A percentile compares a stretch with the other conserved stretches of the same genome.
Conservation (phyloP, 2,329 filamentous ascomycete species). For the Fusarium sp. region DNA sequence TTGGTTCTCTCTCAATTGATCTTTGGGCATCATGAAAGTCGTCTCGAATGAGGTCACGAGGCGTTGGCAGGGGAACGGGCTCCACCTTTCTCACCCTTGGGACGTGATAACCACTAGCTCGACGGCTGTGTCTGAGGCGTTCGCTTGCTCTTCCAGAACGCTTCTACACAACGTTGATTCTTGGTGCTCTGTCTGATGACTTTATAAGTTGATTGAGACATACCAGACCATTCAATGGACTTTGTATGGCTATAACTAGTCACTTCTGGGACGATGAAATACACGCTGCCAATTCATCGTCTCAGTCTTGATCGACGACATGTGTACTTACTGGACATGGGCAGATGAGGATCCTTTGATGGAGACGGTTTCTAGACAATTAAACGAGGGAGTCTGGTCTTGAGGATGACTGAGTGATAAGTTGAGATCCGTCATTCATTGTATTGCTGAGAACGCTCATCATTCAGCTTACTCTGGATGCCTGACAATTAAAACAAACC, state of each 20-base stretch:
- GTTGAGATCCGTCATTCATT: not conserved
- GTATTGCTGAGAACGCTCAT: not conserved
- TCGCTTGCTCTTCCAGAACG: not conserved
- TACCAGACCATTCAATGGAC: not conserved
- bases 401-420: not conserved
- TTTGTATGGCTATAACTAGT: not conserved
- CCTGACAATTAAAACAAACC: too few species aligned
- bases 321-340: not conserved
- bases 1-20: not conserved
- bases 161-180: not conserved
- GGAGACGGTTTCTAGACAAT: not conserved
- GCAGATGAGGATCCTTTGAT: not conserved
- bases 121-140: not conserved
- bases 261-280: not conserved
- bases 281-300: not conserved
- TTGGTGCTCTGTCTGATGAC: not conserved
- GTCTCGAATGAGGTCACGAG: conserved; percentile 7
- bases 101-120: not conserved
- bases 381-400: not conserved
- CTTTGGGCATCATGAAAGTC: conserved; percentile 6
- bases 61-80: conserved; percentile 42
- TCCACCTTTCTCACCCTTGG: not conserved
- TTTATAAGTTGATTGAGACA: not conserved
- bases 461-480: not conserved
- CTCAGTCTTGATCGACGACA: not conserved